Evolutionary conservation across 352 stramenopile species (phyloP), one percentile per base, ranked within the genome.

Genomic region (Phytophthora sansomeana): DNA sequence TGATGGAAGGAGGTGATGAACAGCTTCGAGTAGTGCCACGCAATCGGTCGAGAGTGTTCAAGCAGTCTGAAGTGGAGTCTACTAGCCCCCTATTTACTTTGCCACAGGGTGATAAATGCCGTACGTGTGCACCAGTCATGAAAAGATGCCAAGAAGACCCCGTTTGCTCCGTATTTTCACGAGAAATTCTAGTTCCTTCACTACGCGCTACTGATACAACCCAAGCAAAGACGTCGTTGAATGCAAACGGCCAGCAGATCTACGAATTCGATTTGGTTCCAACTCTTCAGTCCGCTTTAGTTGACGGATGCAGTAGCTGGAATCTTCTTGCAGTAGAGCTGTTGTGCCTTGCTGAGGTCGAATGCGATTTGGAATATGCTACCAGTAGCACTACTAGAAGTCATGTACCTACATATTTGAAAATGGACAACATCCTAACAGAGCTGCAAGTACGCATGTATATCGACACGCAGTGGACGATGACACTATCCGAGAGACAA

Each of bases 1-100:
- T 69, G 28, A 69, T 69, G 44, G 36, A 69, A 26, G 54, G 61
- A 11, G 60, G 52, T 1, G 19, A 47, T 11, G 24, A 46, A 41
- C 53, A 64, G 11, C 46, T 69, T 17, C 47, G 46, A 39, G 21
- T 21, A 14, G 61, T 64, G 19, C 16, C 46, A 24, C 54, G 54
- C 10, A 36, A 63, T 30, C 44, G 21, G 43, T 36, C 35, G 5
- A 64, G 47, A 5, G 36, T 69, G 10, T 59, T 49, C 17, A 44
- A 21, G 9, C 11, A 41, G 30, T 26, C 38, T 13, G 51, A 49
- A 21, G 11, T 36, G 21, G 26, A 59, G 6, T 6, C 51, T 44
- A 43, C 36, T 10, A 43, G 36, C 36, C 36, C 36, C 6, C 4
- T 14, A 16, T 38, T 16, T n/a, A 16, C 8, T 38, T 14, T 38